A percentile compares a stretch with the other conserved stretches of the same genome.
Evolutionary conservation across 768 basidiomycete species (phyloP).

Genomic region (Kwoniella shandongensis): DNA sequence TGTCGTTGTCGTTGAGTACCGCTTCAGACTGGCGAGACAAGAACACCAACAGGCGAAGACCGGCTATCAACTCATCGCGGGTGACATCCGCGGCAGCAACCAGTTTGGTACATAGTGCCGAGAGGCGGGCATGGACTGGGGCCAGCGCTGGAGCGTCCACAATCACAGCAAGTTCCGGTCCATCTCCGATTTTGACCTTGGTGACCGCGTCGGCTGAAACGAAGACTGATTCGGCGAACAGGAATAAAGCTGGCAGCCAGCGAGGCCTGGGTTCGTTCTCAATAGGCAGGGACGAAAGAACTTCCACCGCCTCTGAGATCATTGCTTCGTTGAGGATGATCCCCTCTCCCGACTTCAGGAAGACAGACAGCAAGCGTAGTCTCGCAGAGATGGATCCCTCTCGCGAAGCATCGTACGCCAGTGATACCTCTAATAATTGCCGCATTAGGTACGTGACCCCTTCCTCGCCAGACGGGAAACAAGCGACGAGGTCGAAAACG

Average conservation of each 20-base stretch:
- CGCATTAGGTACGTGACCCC: conserved; percentile 73
- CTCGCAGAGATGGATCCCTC: conserved; percentile 78
- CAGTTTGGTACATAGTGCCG: conserved; percentile 74
- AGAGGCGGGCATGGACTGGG: conserved; percentile 67
- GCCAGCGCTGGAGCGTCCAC: conserved; percentile 63
- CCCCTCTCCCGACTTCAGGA: conserved; percentile 2
- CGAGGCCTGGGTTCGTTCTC: conserved; percentile 61
- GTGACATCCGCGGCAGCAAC: conserved; percentile 66
- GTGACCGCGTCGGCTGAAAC: conserved; percentile 72
- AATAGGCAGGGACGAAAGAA: conserved; percentile 9
- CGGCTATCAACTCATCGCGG: conserved; percentile 77
- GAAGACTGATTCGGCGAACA: conserved; percentile 81
- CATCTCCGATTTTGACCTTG: conserved; percentile 62
- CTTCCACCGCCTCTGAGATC: not conserved
- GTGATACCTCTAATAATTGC: conserved; percentile 65
- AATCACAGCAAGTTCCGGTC: conserved; percentile 29
- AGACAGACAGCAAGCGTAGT: conserved; percentile 66
- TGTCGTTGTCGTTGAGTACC: conserved; percentile 42
- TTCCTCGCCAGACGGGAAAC: conserved; percentile 65
- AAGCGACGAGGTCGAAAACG: conserved; percentile 81
- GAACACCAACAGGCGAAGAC: conserved; percentile 76
- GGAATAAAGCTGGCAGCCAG: conserved; percentile 83
- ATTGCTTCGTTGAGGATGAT: conserved; percentile 14
- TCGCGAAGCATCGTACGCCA: conserved; percentile 1
- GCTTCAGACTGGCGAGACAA: conserved; percentile 69